These are phyloP conservation scores for Tetraselmis striata DNA, from an alignment of 139 green algal genomes.

Conservation along the genomic window DNA sequence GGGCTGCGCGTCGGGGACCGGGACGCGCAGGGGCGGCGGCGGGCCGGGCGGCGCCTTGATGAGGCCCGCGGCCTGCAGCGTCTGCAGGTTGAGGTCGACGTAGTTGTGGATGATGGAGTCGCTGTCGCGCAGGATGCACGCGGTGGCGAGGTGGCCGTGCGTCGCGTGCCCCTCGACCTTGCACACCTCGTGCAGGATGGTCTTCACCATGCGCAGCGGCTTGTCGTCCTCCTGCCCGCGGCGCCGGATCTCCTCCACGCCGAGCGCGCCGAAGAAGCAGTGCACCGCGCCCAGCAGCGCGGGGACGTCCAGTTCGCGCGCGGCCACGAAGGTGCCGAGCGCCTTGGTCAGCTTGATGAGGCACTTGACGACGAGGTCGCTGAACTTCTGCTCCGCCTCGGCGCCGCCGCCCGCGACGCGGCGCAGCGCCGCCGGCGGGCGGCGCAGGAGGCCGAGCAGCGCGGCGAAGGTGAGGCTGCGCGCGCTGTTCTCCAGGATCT, in stretches of 20 bases:
- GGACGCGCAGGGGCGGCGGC: background rate
- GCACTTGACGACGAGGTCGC: slow-evolving; percentile 92
- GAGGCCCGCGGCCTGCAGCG: slow-evolving; percentile 25
- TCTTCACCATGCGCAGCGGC: slow-evolving; percentile 95
- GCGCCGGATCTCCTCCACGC: slow-evolving; percentile 78
- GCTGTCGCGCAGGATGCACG: slow-evolving; percentile 17
- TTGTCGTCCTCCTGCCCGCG: slow-evolving; percentile 80
- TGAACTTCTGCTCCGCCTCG: slow-evolving; percentile 46
- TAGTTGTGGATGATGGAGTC: slow-evolving; percentile 83
- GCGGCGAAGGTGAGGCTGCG: slow-evolving; percentile 63
- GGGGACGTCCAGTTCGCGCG: slow-evolving; percentile 65
- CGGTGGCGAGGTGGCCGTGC: slow-evolving; percentile 28
- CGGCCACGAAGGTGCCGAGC: slow-evolving; percentile 20
- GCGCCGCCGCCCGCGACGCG: background rate
- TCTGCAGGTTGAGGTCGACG: slow-evolving; percentile 88
- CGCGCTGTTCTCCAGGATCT: slow-evolving; percentile 25
- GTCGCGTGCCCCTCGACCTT: slow-evolving; percentile 44
- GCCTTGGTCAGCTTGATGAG: slow-evolving; percentile 93
- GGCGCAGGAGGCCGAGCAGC: slow-evolving; percentile 68
- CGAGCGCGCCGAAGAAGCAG: slow-evolving; percentile 80
- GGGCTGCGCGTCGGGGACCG: background rate
- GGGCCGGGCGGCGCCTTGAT: background rate
- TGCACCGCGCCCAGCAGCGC: slow-evolving; percentile 77
- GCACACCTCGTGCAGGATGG: slow-evolving; percentile 89
- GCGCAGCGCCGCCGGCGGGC: slow-evolving; percentile 26